Evolutionary conservation across 208 protist genomes (phyloP).

Genomic region (Crithidia mellificae): DNA sequence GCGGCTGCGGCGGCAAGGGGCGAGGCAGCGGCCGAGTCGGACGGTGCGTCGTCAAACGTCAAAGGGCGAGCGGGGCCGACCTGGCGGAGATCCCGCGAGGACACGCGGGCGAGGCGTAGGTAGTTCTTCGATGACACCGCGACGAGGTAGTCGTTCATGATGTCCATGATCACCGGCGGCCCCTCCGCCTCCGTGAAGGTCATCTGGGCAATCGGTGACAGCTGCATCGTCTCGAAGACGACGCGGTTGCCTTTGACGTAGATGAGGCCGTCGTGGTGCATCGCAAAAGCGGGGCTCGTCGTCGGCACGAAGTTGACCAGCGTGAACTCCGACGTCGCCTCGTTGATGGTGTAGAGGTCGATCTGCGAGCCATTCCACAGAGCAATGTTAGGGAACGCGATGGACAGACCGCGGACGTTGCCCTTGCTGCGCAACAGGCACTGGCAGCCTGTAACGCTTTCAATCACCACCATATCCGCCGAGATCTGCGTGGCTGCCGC

Average conservation of each 20-base stretch:
- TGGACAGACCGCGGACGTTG: constrained; percentile 79
- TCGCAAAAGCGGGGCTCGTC: constrained; percentile 74
- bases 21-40: not conserved
- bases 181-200: constrained; percentile 89
- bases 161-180: constrained; percentile 74
- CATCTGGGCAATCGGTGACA: constrained; percentile 75
- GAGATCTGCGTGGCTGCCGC: constrained; percentile 88
- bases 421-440: constrained; percentile 74
- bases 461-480: constrained; percentile 82
- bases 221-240: constrained; percentile 79
- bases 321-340: constrained; percentile 69
- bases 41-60: constrained; percentile 26
- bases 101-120: constrained; percentile 78
- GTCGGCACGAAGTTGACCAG: constrained; percentile 74
- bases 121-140: constrained; percentile 79
- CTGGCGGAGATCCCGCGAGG: constrained; percentile 61
- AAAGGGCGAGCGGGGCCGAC: constrained; percentile 74
- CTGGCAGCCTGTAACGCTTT: constrained; percentile 84
- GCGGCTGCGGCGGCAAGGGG: too few relatives aligned
- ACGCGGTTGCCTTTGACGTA: constrained; percentile 83
- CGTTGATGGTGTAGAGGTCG: constrained; percentile 88
- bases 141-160: constrained; percentile 90
- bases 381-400: constrained; percentile 84
- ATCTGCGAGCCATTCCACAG: constrained; percentile 90
- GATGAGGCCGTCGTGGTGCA: constrained; percentile 86